Evolutionary conservation across 2,329 filamentous ascomycete genomes (phyloP), one percentile per base, ranked within the genome.

Genomic region (Stagonosporopsis cucurbitacearum): DNA sequence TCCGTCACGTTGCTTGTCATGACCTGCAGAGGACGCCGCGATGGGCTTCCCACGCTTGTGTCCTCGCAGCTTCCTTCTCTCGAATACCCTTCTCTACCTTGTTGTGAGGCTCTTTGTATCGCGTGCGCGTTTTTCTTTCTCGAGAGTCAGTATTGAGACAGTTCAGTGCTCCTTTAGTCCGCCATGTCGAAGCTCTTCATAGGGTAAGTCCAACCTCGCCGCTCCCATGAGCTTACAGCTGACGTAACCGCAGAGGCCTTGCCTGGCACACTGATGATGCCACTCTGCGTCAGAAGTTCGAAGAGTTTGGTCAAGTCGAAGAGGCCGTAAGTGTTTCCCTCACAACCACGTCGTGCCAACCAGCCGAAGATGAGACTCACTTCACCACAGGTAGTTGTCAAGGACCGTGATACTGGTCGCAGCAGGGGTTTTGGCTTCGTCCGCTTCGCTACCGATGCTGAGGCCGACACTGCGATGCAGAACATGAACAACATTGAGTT

Each of bases 401-500:
- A 96, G 82, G 94, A 99, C 78, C 91, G 93, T 72, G 94, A 98
- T 75, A 97, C 94, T 72, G 91, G 92, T 70, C 92, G 94, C 77
- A 97, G 93, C 83, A 91, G 95, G 77, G 95, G 95, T 58, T 99
- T 98, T 77, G 95, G 95, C 43, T 98, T 98, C 77, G 94, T 99
- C 62, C 90, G 93, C 68, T 99, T 94, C 79, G 80, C 86, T 47
- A 86, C 87, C 63, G 91, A 93, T 63, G 79, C 82, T 41, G 89
- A 93, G 77, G 91, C 91, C 60, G 87, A 92, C 71, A 83, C 84
- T 64, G 91, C 91, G 39, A 94, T 94, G 75, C 77, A 82, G 41
- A 81, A 81, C 63, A 93, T 95, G 91, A 94, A 95, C 82, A 92
- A 93, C 75, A 82, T 91, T 68, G 92, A 97, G 94, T 97, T 84